Evolutionary conservation across 2,329 filamentous ascomycete species (phyloP).

Genomic region (Alternaria angustiovoidea): DNA sequence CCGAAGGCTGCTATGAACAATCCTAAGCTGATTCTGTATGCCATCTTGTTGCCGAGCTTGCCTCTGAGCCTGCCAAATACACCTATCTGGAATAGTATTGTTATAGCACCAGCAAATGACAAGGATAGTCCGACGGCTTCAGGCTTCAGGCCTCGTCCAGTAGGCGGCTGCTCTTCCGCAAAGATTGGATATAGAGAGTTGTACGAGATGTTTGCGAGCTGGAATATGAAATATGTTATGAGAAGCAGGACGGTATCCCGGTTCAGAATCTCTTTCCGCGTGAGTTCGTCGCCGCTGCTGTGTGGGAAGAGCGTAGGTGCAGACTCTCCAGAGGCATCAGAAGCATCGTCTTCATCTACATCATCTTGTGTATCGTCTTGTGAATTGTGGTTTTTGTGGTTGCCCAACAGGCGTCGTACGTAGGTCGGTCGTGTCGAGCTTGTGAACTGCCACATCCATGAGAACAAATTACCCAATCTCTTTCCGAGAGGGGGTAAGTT

Average conservation of each 20-base stretch:
- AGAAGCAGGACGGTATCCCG: constrained; percentile 84
- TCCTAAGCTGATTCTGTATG: constrained; percentile 79
- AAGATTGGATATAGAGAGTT: constrained; percentile 97
- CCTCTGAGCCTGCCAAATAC: constrained; percentile 82
- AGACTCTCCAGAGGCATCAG: constrained; percentile 41
- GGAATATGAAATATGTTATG: constrained; percentile 88
- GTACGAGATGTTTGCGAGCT: constrained; percentile 92
- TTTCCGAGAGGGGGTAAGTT: constrained; percentile 67
- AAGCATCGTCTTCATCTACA: constrained; percentile 56
- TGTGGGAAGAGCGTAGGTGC: constrained; percentile 55
- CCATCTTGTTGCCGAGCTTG: constrained; percentile 82
- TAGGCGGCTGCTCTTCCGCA: constrained; percentile 75
- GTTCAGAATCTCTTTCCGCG: constrained; percentile 71
- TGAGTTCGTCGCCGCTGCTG: constrained; percentile 53
- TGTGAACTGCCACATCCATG: constrained; percentile 75
- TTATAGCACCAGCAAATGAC: constrained; percentile 82
- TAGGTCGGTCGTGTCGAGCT: constrained; percentile 67
- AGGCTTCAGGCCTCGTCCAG: constrained; percentile 77
- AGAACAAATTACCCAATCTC: constrained; percentile 67
- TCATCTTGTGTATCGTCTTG: constrained; percentile 48
- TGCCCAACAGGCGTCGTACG: constrained; percentile 53
- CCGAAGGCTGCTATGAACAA: constrained; percentile 84
- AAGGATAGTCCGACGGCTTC: constrained; percentile 85
- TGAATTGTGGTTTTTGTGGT: constrained; percentile 37
- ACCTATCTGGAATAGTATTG: constrained; percentile 88